Percentiles rank a stretch among this genome's conserved stretches.
phyloP scores from a whole-genome alignment of 257 asterid species.

The Nicotiana tabacum region DNA sequence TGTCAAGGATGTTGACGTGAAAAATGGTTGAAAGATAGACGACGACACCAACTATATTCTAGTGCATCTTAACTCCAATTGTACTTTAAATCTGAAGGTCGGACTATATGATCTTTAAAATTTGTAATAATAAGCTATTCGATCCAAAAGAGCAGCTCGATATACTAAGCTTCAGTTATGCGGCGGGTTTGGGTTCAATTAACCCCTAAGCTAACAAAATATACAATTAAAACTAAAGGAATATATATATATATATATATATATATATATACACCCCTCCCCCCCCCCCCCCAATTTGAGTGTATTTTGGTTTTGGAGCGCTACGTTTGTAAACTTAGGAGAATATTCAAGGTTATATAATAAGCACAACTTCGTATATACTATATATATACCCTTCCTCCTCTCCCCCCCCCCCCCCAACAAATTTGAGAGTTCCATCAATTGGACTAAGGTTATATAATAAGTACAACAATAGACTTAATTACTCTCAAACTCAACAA shows the following conservation, averaged over 20 bases:
- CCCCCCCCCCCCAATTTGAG: too few relatives aligned
- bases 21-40: neutral
- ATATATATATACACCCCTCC: too few relatives aligned
- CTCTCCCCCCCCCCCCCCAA: too few relatives aligned
- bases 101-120: neutral
- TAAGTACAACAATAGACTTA: neutral
- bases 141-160: too few relatives aligned
- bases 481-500: neutral
- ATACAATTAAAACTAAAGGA: too few relatives aligned
- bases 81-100: neutral
- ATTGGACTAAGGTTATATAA: neutral
- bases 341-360: neutral
- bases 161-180: too few relatives aligned
- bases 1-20: neutral
- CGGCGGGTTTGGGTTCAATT: too few relatives aligned
- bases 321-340: too few relatives aligned
- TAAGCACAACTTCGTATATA: neutral
- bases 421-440: neutral
- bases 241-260: too few relatives aligned
- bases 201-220: too few relatives aligned
- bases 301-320: neutral
- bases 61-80: neutral
- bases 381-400: too few relatives aligned
- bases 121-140: neutral
- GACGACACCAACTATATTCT: neutral